These are phyloP conservation scores for Eucalyptus leucophloia DNA, from an alignment of 345 rosid species.

Conservation along the genomic window DNA sequence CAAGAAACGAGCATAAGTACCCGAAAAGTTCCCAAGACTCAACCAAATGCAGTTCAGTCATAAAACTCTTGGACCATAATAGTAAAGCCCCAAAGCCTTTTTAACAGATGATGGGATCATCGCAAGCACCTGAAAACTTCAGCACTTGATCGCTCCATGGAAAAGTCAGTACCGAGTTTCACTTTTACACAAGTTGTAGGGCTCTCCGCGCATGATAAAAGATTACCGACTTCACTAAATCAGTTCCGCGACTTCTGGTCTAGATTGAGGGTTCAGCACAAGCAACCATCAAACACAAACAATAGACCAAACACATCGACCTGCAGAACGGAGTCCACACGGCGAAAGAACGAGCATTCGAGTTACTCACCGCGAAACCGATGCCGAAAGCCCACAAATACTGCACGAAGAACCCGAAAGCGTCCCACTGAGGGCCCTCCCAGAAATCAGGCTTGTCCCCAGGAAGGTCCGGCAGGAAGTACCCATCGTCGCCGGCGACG, in stretches of 20 bases:
- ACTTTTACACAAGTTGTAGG: neutral
- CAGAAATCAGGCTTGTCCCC: conserved; percentile 56
- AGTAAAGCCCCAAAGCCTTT: neutral
- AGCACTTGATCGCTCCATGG: neutral
- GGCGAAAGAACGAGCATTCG: neutral
- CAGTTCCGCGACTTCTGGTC: neutral
- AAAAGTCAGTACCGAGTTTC: neutral
- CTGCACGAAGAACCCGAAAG: conserved; percentile 69
- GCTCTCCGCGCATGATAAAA: neutral
- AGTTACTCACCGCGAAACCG: conserved; percentile 49
- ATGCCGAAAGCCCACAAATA: conserved; percentile 90
- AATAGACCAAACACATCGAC: neutral
- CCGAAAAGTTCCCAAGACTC: neutral
- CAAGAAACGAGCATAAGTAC: neutral
- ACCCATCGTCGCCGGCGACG: conserved; percentile 12
- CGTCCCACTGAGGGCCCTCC: conserved; percentile 85
- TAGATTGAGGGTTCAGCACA: neutral
- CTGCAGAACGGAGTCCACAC: neutral
- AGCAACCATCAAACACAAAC: neutral
- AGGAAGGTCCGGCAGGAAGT: conserved; percentile 42
- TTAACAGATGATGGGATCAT: neutral
- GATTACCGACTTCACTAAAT: neutral
- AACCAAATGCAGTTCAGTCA: neutral
- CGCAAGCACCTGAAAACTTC: neutral
- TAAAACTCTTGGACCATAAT: neutral